These are phyloP conservation scores for Brassica nigra DNA, from an alignment of 345 rosid species.

Conservation along the genomic window DNA sequence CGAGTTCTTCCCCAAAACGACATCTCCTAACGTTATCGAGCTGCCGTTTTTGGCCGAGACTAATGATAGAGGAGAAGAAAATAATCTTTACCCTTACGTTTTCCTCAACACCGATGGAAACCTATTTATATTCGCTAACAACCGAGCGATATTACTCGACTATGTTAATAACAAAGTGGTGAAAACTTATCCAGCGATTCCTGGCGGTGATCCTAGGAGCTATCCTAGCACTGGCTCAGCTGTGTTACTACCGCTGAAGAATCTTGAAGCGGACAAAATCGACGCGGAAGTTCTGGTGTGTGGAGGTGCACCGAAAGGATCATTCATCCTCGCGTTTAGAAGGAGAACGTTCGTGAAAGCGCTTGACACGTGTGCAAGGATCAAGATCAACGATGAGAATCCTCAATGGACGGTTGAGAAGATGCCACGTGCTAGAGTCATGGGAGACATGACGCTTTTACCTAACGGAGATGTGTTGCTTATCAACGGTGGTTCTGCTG, in stretches of 20 bases:
- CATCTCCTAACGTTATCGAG: conserved; percentile 30
- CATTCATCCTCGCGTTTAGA: too few species aligned
- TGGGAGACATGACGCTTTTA: too few species aligned
- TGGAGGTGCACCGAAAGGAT: too few species aligned
- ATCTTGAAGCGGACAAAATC: conserved; percentile 1
- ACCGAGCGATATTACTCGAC: conserved; percentile 65
- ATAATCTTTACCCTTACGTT: conserved; percentile 80
- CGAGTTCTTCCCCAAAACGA: conserved; percentile 66
- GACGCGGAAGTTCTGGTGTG: too few species aligned
- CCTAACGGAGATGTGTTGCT: conserved; percentile 44
- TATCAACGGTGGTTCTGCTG: conserved; percentile 64
- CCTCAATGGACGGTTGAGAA: too few species aligned
- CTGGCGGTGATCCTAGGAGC: conserved; percentile 72
- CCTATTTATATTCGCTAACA: conserved; percentile 72
- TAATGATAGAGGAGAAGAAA: conserved; percentile 49
- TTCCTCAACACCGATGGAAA: conserved; percentile 63
- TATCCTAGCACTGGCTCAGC: conserved; percentile 89
- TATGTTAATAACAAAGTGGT: conserved; percentile 52
- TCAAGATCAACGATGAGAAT: too few species aligned
- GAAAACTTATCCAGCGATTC: conserved; percentile 57
- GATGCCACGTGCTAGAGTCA: too few species aligned
- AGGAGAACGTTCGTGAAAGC: too few species aligned
- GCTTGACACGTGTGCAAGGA: too few species aligned
- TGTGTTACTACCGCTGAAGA: conserved; percentile 72
- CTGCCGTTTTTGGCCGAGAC: conserved; percentile 67